phyloP scores from a whole-genome alignment of 2,329 filamentous ascomycete species.

The Berkeleyomyces rouxiae region DNA sequence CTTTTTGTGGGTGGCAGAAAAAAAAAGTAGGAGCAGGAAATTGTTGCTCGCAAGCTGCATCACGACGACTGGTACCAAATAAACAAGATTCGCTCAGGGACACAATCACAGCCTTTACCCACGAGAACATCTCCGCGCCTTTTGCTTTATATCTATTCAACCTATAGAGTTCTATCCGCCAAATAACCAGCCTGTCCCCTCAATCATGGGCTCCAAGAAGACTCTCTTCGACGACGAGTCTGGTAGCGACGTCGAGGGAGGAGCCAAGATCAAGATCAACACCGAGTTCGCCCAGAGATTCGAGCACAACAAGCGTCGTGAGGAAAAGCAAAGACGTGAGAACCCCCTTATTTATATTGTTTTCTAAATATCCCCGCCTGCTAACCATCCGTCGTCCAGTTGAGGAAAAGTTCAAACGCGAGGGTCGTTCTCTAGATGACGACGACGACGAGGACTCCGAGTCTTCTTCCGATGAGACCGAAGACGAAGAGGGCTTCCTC shows the following conservation, averaged over 20 bases:
- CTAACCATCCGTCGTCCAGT: constrained; percentile 32
- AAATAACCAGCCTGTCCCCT: background rate
- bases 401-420: constrained; percentile 77
- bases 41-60: background rate
- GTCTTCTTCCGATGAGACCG: constrained; percentile 59
- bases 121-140: background rate
- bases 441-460: constrained; percentile 36
- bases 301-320: constrained; percentile 93
- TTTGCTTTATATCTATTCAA: background rate
- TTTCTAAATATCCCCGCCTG: too few relatives aligned
- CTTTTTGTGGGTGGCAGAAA: constrained; percentile 9
- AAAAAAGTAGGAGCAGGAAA: constrained; percentile 7
- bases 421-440: constrained; percentile 29
- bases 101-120: background rate
- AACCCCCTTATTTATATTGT: background rate
- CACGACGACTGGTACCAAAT: too few relatives aligned
- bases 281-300: constrained; percentile 77
- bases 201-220: constrained; percentile 19
- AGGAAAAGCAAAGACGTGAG: constrained; percentile 59
- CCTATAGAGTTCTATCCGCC: background rate
- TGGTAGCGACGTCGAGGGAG: constrained; percentile 28
- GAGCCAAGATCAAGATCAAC: constrained; percentile 60
- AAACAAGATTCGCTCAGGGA: background rate
- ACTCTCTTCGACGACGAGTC: constrained; percentile 38
- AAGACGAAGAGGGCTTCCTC: constrained; percentile 80